Conservation (phyloP, 441 rosid genomes). For the Eruca vesicaria region DNA sequence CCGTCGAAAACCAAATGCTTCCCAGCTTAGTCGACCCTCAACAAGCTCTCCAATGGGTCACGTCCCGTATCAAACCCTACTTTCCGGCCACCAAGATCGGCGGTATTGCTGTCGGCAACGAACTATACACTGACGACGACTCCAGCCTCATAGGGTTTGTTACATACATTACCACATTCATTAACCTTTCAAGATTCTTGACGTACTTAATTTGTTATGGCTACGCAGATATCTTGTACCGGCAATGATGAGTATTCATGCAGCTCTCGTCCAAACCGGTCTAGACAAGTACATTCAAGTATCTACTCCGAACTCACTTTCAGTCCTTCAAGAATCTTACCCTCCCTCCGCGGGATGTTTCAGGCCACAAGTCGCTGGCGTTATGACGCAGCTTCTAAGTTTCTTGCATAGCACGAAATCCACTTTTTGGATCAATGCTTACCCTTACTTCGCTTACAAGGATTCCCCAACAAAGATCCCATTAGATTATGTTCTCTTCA, state of each 20-base stretch:
- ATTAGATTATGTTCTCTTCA: conserved; percentile 58
- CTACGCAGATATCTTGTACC: conserved; percentile 49
- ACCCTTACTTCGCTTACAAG: conserved; percentile 75
- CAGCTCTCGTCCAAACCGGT: conserved; percentile 56
- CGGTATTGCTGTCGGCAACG: conserved; percentile 67
- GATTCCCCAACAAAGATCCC: conserved; percentile 47
- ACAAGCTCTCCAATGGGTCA: conserved; percentile 73
- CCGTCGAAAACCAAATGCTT: conserved; percentile 59
- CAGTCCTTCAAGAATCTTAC: conserved; percentile 53
- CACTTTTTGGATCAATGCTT: conserved; percentile 71
- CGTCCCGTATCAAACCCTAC: conserved; percentile 58
- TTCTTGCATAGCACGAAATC: conserved; percentile 46
- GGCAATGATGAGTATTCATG: conserved; percentile 55
- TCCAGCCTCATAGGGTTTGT: conserved; percentile 39
- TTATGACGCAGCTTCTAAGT: conserved; percentile 47
- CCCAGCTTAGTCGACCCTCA: conserved; percentile 48
- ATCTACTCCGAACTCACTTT: conserved; percentile 57
- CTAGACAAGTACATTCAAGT: conserved; percentile 57
- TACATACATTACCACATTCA: conserved; percentile 8
- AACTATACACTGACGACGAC: conserved; percentile 54
- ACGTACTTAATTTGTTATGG: neutral
- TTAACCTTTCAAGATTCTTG: neutral
- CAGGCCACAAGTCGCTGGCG: conserved; percentile 39
- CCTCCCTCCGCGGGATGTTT: conserved; percentile 75
- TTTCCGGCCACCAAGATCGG: conserved; percentile 57